These are phyloP conservation scores for Glycine tomentella DNA, from an alignment of 306 rosid genomes.

Conservation along the genomic window DNA sequence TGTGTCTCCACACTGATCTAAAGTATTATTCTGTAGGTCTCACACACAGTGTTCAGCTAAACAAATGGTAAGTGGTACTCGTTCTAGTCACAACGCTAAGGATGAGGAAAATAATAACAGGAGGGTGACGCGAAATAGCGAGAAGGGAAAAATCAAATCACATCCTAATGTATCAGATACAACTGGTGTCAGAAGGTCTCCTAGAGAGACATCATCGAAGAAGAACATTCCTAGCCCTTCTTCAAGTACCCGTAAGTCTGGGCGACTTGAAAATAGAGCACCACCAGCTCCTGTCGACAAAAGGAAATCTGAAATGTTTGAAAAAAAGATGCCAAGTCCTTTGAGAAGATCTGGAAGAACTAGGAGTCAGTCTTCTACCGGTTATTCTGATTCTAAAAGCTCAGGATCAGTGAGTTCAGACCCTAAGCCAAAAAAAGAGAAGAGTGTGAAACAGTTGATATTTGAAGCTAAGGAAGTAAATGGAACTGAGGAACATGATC, in stretches of 20 bases:
- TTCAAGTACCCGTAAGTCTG: slow-evolving; percentile 55
- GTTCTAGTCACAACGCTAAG: slow-evolving; percentile 56
- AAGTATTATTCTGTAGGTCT: slow-evolving; percentile 36
- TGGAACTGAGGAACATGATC: slow-evolving; percentile 43
- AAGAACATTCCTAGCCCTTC: slow-evolving; percentile 49
- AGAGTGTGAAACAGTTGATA: slow-evolving; percentile 57
- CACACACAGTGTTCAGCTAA: slow-evolving; percentile 34
- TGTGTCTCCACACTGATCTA: slow-evolving; percentile 36
- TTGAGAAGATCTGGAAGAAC: slow-evolving; percentile 69
- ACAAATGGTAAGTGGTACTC: slow-evolving; percentile 66
- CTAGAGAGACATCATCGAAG: slow-evolving; percentile 55
- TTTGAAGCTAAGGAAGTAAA: slow-evolving; percentile 53
- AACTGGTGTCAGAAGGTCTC: slow-evolving; percentile 65
- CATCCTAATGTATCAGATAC: slow-evolving; percentile 46
- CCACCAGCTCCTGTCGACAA: slow-evolving; percentile 44
- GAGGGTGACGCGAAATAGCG: slow-evolving; percentile 46
- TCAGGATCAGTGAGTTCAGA: slow-evolving; percentile 50
- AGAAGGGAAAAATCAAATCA: slow-evolving; percentile 49
- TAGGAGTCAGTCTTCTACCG: slow-evolving; percentile 42
- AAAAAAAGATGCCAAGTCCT: slow-evolving; percentile 57
- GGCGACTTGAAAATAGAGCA: slow-evolving; percentile 51
- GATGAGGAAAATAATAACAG: slow-evolving; percentile 52
- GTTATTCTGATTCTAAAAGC: slow-evolving; percentile 63
- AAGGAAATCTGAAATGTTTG: slow-evolving; percentile 56
- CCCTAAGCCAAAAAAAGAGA: slow-evolving; percentile 58